Evolutionary conservation across 139 green algal genomes (phyloP).

Genomic region (Bryopsis sp.): DNA sequence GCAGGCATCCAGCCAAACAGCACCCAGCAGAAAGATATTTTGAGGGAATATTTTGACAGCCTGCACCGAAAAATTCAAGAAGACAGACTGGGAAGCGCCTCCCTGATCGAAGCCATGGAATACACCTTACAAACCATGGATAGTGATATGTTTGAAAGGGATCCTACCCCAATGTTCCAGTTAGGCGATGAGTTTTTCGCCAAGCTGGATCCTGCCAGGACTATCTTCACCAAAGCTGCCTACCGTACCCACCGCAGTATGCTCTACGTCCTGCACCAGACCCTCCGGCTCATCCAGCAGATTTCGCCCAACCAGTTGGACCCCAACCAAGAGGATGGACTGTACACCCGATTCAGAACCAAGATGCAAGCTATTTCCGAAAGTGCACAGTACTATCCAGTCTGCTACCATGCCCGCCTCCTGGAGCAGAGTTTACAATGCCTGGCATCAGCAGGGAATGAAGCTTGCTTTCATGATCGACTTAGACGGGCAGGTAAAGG

Average conservation of each 20-base stretch:
- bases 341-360: not conserved
- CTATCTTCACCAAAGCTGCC: not conserved
- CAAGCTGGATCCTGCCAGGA: not conserved
- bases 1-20: not conserved
- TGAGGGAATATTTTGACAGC: not conserved
- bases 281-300: not conserved
- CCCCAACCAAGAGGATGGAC: not conserved
- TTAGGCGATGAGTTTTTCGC: not conserved
- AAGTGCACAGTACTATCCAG: not conserved
- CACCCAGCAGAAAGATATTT: not conserved
- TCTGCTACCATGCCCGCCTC: not conserved
- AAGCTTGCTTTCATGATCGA: not conserved
- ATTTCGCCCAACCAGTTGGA: not conserved
- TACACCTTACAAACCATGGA: not conserved
- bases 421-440: not conserved
- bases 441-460: not conserved
- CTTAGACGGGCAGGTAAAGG: no score
- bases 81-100: not conserved
- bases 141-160: not conserved
- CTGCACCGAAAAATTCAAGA: not conserved
- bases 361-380: not conserved
- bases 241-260: not conserved
- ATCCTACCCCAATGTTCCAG: not conserved
- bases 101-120: not conserved
- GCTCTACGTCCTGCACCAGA: not conserved